A percentile compares a stretch with the other conserved stretches of the same genome.
Evolutionary conservation across 345 rosid species (phyloP).

Genomic region (Abelmoschus esculentus): DNA sequence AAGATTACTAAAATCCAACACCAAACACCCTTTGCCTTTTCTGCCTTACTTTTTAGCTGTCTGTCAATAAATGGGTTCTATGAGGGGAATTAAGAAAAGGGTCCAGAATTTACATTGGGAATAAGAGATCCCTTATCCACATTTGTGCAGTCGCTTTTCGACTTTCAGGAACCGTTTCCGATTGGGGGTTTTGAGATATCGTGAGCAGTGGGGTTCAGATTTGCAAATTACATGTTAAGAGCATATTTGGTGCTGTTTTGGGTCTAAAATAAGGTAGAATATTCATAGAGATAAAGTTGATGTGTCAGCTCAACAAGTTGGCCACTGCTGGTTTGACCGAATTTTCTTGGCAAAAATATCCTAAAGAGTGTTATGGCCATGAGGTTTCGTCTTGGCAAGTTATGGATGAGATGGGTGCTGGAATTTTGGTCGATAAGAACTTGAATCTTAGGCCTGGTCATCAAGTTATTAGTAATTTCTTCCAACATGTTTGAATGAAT

Average conservation of each 20-base stretch:
- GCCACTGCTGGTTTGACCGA: background rate
- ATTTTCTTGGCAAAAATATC: background rate
- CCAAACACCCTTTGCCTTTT: background rate
- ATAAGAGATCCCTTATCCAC: background rate
- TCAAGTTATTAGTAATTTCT: no score
- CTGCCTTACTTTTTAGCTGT: background rate
- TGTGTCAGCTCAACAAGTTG: background rate
- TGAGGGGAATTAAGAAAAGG: background rate
- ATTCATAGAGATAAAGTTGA: background rate
- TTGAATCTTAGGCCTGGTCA: background rate
- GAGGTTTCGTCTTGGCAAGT: background rate
- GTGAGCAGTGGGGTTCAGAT: background rate
- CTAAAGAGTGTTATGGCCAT: background rate
- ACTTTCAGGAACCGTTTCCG: no score
- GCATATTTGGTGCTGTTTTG: background rate
- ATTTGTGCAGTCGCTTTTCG: background rate
- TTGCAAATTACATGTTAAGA: background rate
- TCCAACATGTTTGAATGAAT: no score
- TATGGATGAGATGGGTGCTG: background rate
- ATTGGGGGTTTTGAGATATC: no score
- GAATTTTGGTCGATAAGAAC: background rate
- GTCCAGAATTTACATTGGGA: background rate
- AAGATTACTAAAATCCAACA: background rate
- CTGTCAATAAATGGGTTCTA: background rate
- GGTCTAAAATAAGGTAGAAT: background rate